phyloP scores from a whole-genome alignment of 495 filamentous ascomycete genomes.

The Usnea hakonensis region DNA sequence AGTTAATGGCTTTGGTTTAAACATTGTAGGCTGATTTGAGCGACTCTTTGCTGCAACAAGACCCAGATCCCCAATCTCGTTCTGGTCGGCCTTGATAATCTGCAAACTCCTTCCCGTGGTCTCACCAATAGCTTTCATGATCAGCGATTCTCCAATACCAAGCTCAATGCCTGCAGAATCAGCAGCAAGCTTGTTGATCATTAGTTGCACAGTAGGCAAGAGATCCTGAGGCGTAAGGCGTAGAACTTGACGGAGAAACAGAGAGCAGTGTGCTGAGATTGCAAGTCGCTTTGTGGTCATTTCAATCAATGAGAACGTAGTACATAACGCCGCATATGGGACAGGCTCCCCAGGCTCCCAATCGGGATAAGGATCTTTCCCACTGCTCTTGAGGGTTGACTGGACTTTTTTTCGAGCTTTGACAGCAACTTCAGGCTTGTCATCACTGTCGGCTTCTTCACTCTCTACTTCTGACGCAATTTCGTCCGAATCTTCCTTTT shows the following conservation, averaged over 20 bases:
- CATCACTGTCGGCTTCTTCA: slow-evolving; percentile 56
- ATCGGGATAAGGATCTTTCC: slow-evolving; percentile 82
- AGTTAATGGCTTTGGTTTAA: slow-evolving; percentile 88
- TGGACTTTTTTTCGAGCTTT: slow-evolving; percentile 83
- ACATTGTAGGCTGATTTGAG: slow-evolving; percentile 92
- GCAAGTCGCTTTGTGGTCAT: slow-evolving; percentile 83
- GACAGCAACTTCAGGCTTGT: slow-evolving; percentile 64
- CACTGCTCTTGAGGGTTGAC: slow-evolving; percentile 54
- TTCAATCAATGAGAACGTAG: slow-evolving; percentile 87
- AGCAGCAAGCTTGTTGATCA: slow-evolving; percentile 96
- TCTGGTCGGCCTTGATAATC: slow-evolving; percentile 88
- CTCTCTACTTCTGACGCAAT: slow-evolving; percentile 35
- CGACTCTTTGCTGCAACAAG: slow-evolving; percentile 92
- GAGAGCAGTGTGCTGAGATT: slow-evolving; percentile 79
- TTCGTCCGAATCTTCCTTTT: slow-evolving; percentile 23
- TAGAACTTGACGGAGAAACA: slow-evolving; percentile 87
- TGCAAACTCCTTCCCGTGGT: slow-evolving; percentile 78
- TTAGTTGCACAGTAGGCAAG: slow-evolving; percentile 78
- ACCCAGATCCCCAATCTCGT: slow-evolving; percentile 90
- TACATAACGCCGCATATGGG: slow-evolving; percentile 90
- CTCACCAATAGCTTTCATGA: slow-evolving; percentile 98
- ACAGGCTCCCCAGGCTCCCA: slow-evolving; percentile 85
- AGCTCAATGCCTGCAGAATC: slow-evolving; percentile 95
- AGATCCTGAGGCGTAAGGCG: slow-evolving; percentile 84
- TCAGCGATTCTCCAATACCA: slow-evolving; percentile 91